Conservation (phyloP, 106 monocot genomes). For the Iris macrosiphon region DNA sequence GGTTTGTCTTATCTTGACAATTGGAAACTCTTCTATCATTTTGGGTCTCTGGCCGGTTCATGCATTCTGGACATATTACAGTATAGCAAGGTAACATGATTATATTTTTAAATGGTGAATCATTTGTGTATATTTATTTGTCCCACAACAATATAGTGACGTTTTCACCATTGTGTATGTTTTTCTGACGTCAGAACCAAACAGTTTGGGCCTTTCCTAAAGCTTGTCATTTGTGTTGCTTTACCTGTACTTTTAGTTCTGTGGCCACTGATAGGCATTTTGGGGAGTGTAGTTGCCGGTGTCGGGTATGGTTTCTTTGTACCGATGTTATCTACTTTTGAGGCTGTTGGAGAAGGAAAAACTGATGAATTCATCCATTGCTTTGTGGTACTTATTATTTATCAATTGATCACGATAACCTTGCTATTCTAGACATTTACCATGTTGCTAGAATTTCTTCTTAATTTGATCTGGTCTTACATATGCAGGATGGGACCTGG, state of each 20-base stretch:
- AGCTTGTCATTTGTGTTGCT: conserved; percentile 42
- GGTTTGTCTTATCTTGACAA: conserved; percentile 58
- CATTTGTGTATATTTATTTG: background rate
- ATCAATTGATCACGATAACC: no score
- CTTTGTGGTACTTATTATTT: conserved; percentile 43
- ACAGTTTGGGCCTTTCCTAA: conserved; percentile 71
- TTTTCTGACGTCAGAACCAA: conserved; percentile 58
- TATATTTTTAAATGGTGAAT: background rate
- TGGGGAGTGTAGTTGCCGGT: conserved; percentile 58
- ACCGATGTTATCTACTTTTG: conserved; percentile 80
- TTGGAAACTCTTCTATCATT: conserved; percentile 77
- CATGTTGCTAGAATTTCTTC: no score
- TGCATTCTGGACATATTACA: conserved; percentile 74
- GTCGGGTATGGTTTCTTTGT: conserved; percentile 75
- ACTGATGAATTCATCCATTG: conserved; percentile 57
- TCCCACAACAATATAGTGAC: background rate
- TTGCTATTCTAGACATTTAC: no score
- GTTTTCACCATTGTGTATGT: background rate
- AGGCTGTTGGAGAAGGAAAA: conserved; percentile 91
- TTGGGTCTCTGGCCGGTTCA: conserved; percentile 92
- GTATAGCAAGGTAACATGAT: conserved; percentile 56
- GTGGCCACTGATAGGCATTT: conserved; percentile 59
- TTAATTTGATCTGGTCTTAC: background rate
- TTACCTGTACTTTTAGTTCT: conserved; percentile 30
- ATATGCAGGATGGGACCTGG: conserved; percentile 89